phyloP scores from a whole-genome alignment of 257 asterid species.

The Fraxinus americana region DNA sequence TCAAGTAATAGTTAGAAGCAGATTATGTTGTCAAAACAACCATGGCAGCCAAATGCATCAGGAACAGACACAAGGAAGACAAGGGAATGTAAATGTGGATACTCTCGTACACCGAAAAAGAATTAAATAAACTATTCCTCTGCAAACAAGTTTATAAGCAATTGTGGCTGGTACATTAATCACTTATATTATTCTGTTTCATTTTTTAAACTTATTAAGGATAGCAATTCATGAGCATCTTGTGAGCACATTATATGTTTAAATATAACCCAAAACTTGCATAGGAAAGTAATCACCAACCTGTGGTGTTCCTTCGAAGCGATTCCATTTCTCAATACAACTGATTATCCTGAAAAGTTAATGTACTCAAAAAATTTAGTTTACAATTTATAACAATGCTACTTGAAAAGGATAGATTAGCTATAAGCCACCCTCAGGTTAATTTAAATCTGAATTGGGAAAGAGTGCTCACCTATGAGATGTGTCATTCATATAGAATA shows the following conservation, averaged over 20 bases:
- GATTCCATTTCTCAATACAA: constrained; percentile 80
- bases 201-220: too few species aligned
- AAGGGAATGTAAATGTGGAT: too few species aligned
- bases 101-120: background rate
- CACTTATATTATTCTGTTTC: too few species aligned
- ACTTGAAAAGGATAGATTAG: background rate
- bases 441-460: background rate
- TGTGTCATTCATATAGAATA: constrained; percentile 97
- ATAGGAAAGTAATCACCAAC: constrained; percentile 28
- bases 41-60: too few species aligned
- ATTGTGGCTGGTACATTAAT: too few species aligned
- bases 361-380: constrained; percentile 19
- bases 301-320: constrained; percentile 88
- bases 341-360: constrained; percentile 60
- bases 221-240: background rate
- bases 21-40: too few species aligned
- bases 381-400: constrained; percentile 1
- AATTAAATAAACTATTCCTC: too few species aligned
- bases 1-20: too few species aligned
- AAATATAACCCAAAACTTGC: background rate
- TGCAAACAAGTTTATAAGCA: too few species aligned
- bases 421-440: background rate
- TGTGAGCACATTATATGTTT: background rate
- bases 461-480: constrained; percentile 73
- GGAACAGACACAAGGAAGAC: too few species aligned